Evolutionary conservation across 2,329 filamentous ascomycete genomes (phyloP).

Genomic region (Emericellopsis atlantica): DNA sequence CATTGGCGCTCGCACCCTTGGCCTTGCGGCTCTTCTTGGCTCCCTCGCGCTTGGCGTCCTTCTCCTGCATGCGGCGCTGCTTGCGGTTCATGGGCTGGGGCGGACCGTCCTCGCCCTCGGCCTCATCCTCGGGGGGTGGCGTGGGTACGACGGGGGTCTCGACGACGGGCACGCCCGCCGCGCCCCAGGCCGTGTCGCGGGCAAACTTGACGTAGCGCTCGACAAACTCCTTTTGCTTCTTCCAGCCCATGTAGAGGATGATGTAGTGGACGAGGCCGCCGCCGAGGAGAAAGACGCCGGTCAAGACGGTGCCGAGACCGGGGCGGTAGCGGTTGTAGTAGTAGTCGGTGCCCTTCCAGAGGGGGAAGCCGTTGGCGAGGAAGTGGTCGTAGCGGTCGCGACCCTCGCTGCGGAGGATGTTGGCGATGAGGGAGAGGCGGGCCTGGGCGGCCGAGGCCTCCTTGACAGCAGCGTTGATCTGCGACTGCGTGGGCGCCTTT

Average conservation of each 20-base stretch:
- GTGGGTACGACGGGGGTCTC: conserved; percentile 31
- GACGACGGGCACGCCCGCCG: conserved; percentile 44
- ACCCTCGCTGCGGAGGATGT: conserved; percentile 69
- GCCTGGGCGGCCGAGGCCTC: conserved; percentile 73
- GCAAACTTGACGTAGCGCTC: conserved; percentile 86
- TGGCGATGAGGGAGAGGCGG: conserved; percentile 70
- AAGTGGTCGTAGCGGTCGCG: conserved; percentile 93
- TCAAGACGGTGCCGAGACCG: conserved; percentile 71
- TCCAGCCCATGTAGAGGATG: conserved; percentile 75
- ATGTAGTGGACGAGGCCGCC: conserved; percentile 84
- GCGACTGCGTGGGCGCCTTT: conserved; percentile 46
- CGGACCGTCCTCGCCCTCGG: conserved; percentile 35
- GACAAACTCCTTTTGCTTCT: conserved; percentile 81
- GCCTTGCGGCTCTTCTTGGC: conserved; percentile 29
- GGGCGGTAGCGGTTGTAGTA: conserved; percentile 94
- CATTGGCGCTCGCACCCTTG: conserved; percentile 6
- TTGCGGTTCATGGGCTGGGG: conserved; percentile 62
- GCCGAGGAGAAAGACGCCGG: conserved; percentile 69
- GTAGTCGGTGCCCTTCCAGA: conserved; percentile 95
- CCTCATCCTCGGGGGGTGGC: conserved; percentile 28
- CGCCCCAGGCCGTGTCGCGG: conserved; percentile 73
- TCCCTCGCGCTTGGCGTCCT: conserved; percentile 59
- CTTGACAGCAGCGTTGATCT: conserved; percentile 68
- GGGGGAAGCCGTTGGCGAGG: conserved; percentile 81
- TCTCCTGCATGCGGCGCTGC: conserved; percentile 81